These are phyloP conservation scores for Candida corydali DNA, from an alignment of 805 yeast genomes.

Conservation along the genomic window DNA sequence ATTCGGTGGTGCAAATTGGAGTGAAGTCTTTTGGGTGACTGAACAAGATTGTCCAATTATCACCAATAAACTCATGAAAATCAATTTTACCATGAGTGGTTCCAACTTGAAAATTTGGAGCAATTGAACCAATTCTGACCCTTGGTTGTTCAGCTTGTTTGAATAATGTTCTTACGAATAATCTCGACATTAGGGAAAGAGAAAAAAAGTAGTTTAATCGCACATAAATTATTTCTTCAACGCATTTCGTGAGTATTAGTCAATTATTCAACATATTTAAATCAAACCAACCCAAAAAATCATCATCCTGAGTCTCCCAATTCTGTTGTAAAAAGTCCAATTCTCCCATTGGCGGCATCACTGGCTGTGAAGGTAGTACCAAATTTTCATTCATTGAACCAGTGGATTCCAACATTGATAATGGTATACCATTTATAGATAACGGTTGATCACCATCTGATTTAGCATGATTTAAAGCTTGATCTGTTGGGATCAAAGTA, in stretches of 20 bases:
- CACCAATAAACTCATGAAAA: slow-evolving; percentile 60
- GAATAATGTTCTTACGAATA: too few relatives aligned
- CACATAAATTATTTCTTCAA: background rate
- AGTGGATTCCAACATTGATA: slow-evolving; percentile 72
- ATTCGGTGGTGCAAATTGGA: slow-evolving; percentile 76
- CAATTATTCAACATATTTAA: slow-evolving; percentile 39
- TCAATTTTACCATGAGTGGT: slow-evolving; percentile 60
- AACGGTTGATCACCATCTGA: slow-evolving; percentile 53
- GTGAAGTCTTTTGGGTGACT: slow-evolving; percentile 79
- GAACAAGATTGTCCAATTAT: slow-evolving; percentile 63
- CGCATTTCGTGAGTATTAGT: background rate
- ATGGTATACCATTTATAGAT: slow-evolving; percentile 68
- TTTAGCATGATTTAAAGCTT: slow-evolving; percentile 62
- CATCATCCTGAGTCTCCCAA: slow-evolving; percentile 72
- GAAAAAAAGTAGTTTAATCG: too few relatives aligned
- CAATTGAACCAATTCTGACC: slow-evolving; percentile 54
- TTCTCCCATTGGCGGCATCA: slow-evolving; percentile 16
- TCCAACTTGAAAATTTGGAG: slow-evolving; percentile 64
- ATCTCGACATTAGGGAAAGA: too few relatives aligned
- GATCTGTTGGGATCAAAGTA: slow-evolving; percentile 81
- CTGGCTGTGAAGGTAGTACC: slow-evolving; percentile 9
- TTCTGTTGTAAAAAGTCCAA: slow-evolving; percentile 74
- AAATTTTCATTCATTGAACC: slow-evolving; percentile 49
- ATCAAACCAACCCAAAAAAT: slow-evolving; percentile 92
- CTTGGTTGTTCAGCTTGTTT: slow-evolving; percentile 38